phyloP scores from a whole-genome alignment of 2,329 filamentous ascomycete genomes.

The Xylaria arbuscula region DNA sequence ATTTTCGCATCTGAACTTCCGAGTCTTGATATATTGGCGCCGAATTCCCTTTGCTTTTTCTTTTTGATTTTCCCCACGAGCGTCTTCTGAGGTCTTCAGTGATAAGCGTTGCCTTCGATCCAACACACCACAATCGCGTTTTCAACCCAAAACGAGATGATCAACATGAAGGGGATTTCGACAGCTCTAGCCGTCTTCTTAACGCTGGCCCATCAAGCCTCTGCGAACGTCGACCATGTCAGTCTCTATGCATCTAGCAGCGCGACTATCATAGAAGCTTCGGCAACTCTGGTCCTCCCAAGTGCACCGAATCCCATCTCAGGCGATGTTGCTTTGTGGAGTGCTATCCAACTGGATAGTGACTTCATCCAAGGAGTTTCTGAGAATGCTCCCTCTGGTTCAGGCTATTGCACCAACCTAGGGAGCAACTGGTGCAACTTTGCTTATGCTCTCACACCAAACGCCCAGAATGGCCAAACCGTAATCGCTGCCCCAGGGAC shows the following conservation, averaged over 20 bases:
- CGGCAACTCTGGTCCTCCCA: slow-evolving; percentile 29
- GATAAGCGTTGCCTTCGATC: neutral
- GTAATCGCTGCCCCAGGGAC: slow-evolving; percentile 17
- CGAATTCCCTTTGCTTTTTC: neutral
- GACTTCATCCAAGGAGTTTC: slow-evolving; percentile 29
- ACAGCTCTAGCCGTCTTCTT: neutral
- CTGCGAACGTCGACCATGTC: slow-evolving; percentile 18
- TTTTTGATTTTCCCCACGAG: neutral
- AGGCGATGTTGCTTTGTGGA: slow-evolving; percentile 29
- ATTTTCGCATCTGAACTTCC: slow-evolving; percentile 8
- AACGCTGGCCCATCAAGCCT: neutral
- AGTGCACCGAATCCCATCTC: slow-evolving; percentile 18
- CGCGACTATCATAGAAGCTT: slow-evolving; percentile 28
- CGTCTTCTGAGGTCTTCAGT: neutral
- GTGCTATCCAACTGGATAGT: slow-evolving; percentile 20
- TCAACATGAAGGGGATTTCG: slow-evolving; percentile 2
- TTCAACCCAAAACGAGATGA: neutral
- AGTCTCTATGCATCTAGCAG: slow-evolving; percentile 15
- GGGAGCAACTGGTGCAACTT: slow-evolving; percentile 33
- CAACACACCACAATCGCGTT: neutral
- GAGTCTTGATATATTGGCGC: neutral
- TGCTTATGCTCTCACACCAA: slow-evolving; percentile 28
- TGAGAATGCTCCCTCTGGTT: slow-evolving; percentile 26
- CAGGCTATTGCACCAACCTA: slow-evolving; percentile 24
- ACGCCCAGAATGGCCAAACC: slow-evolving; percentile 14